A percentile compares a stretch with the other conserved stretches of the same genome.
phyloP scores from a whole-genome alignment of 306 rosid species.

The Malus sieversii region DNA sequence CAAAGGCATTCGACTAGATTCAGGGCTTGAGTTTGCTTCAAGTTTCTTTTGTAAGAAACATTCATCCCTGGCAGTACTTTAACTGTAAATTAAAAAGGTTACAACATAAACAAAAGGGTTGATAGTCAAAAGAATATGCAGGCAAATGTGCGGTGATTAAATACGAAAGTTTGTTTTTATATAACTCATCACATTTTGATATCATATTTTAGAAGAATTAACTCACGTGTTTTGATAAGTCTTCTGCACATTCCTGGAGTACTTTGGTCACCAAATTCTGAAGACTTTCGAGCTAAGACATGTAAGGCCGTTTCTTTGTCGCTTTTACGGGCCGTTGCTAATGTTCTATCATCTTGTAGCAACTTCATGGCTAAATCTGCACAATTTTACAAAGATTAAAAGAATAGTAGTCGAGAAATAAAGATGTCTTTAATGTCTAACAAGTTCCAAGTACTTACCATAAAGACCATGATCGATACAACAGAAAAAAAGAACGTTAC shows the following conservation, averaged over 20 bases:
- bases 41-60: background rate
- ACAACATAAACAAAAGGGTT: background rate
- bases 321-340: background rate
- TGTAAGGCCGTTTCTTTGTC: slow-evolving; percentile 3
- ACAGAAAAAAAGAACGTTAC: background rate
- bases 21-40: slow-evolving; percentile 7
- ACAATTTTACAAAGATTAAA: background rate
- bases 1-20: slow-evolving; percentile 12
- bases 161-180: background rate
- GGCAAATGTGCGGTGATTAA: background rate
- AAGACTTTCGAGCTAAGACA: slow-evolving; percentile 15
- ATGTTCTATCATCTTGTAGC: background rate
- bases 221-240: slow-evolving; percentile 4
- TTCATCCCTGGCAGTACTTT: background rate
- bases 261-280: background rate
- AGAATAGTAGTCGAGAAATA: background rate
- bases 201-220: background rate
- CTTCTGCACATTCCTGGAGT: background rate
- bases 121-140: no score
- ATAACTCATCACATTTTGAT: background rate
- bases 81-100: background rate
- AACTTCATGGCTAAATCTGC: slow-evolving; percentile 11
- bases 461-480: background rate
- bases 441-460: background rate
- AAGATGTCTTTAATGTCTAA: background rate